Base-by-base conservation (phyloP, 1,139 yeast genomes). In the Diutina scorzettiae region DNA sequence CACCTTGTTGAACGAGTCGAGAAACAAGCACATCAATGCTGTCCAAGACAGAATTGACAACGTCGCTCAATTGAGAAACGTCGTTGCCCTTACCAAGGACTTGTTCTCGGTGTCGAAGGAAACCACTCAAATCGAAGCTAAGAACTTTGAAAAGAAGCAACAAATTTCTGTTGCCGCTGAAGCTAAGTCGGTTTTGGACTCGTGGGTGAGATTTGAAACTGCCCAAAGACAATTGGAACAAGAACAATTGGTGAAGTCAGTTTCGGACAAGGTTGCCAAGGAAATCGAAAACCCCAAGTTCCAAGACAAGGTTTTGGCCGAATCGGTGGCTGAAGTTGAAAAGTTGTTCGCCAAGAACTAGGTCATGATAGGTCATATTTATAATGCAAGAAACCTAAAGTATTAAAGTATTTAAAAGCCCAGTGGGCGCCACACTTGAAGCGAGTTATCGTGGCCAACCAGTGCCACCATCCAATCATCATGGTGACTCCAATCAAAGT, bases 141-240 rank as follows among this genome's bases (percentile, higher is more conserved):
- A 86, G 67, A 78, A 91, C 43, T 91, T 89, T 58, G 95, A 82
- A 68, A 76, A 84, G 63, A 83, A 87, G 74, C 98, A 91, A 73
- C 69, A 80, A 62, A 86, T 85, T 53, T 91, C 81, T 50, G 77
- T 86, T 55, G 91, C 94, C 48, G 56, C 70, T 48, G 96, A 87
- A 73, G 97, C 97, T 59, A 87, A 83, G 73, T 69, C 94, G 46
- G 95, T 91, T 48, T 79, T 91, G 62, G 98, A 91, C 69, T 86
- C 97, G 30, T 91, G 98, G 98, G 97, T 87, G 56, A 86, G 97
- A 79, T 86, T 84, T 67, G 98, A 91, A 74, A 82, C 86, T 54
- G 89, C 86, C 62, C 93, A 89, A 57, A 91, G 97, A 73, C 95
- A 86, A 75, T 70, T 81, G 60, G 96, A 91, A 74, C 98, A 91